A percentile compares a stretch with the other conserved stretches of the same genome.
These are phyloP conservation scores for Gleditsia sinensis DNA, from an alignment of 306 rosid genomes.

Conservation along the genomic window DNA sequence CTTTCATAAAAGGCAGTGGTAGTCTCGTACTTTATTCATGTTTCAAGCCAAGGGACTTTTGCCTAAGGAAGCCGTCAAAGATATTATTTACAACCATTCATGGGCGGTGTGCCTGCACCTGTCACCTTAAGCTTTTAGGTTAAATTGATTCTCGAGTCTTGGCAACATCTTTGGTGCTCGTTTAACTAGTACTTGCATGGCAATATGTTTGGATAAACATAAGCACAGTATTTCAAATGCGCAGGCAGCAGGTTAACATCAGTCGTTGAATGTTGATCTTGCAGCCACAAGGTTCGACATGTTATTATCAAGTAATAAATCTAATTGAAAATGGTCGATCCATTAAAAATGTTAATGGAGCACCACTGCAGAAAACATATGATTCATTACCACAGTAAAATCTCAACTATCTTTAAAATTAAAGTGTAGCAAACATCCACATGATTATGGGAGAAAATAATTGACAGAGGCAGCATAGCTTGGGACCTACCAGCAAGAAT, in stretches of 20 bases:
- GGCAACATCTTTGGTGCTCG: conserved; percentile 8
- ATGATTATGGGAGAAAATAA: conserved; percentile 25
- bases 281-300: conserved; percentile 21
- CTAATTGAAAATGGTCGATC: conserved; percentile 18
- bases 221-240: conserved; percentile 24
- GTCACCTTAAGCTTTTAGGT: neutral
- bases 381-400: conserved; percentile 10
- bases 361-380: conserved; percentile 3
- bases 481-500: conserved; percentile 87
- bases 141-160: neutral
- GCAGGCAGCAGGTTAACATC: conserved; percentile 16
- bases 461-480: conserved; percentile 36
- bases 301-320: conserved; percentile 15
- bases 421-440: neutral
- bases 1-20: neutral
- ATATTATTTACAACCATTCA: neutral
- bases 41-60: neutral
- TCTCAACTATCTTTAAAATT: conserved; percentile 6
- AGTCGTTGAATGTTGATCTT: conserved; percentile 28
- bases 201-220: neutral
- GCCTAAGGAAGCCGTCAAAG: neutral
- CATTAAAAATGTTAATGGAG: conserved; percentile 2
- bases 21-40: neutral
- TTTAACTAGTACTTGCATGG: neutral
- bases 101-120: neutral